Percentiles rank a stretch among this genome's conserved stretches.
phyloP scores from a whole-genome alignment of 352 stramenopile species.

The Phytophthora capsici region DNA sequence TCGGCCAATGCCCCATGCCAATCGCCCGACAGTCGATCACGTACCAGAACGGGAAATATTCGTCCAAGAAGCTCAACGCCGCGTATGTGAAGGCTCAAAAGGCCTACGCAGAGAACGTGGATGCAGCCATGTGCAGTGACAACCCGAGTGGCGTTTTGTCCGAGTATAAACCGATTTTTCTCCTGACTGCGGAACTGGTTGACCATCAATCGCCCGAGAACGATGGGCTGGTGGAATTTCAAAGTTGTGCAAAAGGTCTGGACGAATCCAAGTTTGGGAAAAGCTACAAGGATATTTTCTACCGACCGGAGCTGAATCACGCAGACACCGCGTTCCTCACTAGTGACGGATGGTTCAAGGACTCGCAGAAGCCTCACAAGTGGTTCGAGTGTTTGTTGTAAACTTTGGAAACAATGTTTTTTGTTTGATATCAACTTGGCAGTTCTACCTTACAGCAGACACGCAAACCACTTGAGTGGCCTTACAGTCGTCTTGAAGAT shows the following conservation, averaged over 20 bases:
- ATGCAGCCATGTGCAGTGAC: constrained; percentile 47
- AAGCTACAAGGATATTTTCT: constrained; percentile 42
- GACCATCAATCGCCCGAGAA: constrained; percentile 40
- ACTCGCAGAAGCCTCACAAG: constrained; percentile 45
- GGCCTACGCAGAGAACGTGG: constrained; percentile 41
- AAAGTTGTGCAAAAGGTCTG: constrained; percentile 47
- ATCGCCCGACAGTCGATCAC: constrained; percentile 18
- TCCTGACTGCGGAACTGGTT: constrained; percentile 21
- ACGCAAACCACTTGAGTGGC: constrained; percentile 56
- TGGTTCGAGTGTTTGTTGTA: constrained; percentile 57
- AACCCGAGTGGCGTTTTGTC: constrained; percentile 42
- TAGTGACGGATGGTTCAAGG: constrained; percentile 38
- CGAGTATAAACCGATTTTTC: constrained; percentile 26
- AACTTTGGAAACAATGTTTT: neutral
- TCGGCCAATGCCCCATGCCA: constrained; percentile 44
- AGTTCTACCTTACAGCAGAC: constrained; percentile 27
- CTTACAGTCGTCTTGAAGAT: constrained; percentile 41
- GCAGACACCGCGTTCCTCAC: constrained; percentile 49
- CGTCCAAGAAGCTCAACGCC: constrained; percentile 20
- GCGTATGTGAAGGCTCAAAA: constrained; percentile 39
- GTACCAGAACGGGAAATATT: constrained; percentile 40
- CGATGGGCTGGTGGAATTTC: constrained; percentile 51
- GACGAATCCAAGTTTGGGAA: constrained; percentile 38
- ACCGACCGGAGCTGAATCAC: constrained; percentile 56
- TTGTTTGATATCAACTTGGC: too few relatives aligned